Conservation (phyloP, 805 yeast genomes). For the Candida loeiensis region DNA sequence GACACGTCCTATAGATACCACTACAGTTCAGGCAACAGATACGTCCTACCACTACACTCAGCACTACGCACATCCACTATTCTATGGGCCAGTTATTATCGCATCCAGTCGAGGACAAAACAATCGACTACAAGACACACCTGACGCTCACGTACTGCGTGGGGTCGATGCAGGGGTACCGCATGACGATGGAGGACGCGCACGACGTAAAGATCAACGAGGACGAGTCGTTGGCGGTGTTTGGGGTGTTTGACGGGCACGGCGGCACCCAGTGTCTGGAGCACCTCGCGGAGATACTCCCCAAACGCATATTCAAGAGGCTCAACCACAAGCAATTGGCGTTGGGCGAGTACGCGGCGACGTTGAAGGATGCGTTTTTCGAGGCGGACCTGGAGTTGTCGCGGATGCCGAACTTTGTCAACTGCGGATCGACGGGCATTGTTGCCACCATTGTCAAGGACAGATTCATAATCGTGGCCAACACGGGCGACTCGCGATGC, state of each 20-base stretch:
- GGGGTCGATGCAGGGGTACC: conserved; percentile 77
- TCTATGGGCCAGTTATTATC: conserved; percentile 74
- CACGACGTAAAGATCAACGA: conserved; percentile 51
- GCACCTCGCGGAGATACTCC: conserved; percentile 45
- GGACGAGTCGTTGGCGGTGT: conserved; percentile 43
- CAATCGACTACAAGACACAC: conserved; percentile 46
- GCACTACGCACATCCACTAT: not conserved
- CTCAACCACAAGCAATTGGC: conserved; percentile 16
- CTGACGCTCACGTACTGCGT: conserved; percentile 53
- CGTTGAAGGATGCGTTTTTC: conserved; percentile 34
- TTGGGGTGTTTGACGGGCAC: conserved; percentile 81
- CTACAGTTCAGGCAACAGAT: too few species aligned
- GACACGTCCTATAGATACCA: not conserved
- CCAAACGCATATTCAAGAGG: conserved; percentile 29
- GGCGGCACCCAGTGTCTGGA: conserved; percentile 67
- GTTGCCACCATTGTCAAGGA: conserved; percentile 29
- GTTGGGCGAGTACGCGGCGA: conserved; percentile 15
- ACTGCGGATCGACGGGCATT: conserved; percentile 44
- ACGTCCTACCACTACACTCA: not conserved
- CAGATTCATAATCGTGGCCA: conserved; percentile 52
- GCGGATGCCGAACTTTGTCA: conserved; percentile 21
- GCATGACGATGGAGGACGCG: conserved; percentile 75
- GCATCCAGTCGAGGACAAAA: conserved; percentile 69
- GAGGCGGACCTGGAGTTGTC: conserved; percentile 32
- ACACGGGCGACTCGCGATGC: conserved; percentile 75